phyloP scores from a whole-genome alignment of 441 rosid genomes.

The Corymbia citriodora region DNA sequence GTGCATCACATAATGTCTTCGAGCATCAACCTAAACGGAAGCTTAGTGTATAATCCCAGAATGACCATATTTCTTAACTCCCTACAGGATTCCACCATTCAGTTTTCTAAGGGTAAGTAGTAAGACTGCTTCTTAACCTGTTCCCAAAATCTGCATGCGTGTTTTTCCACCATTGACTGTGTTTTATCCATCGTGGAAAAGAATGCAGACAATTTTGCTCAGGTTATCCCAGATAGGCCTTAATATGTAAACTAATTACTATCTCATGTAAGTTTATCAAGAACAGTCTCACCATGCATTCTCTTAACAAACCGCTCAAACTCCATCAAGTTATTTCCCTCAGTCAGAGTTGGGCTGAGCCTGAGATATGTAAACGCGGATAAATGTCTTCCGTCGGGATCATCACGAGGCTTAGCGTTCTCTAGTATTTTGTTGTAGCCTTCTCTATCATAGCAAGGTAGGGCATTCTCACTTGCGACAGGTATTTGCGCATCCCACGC shows the following conservation, averaged over 20 bases:
- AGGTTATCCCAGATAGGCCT: background rate
- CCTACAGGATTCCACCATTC: background rate
- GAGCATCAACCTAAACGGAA: background rate
- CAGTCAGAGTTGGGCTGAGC: slow-evolving; percentile 69
- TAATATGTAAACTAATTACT: background rate
- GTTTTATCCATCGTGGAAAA: background rate
- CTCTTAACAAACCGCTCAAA: slow-evolving; percentile 77
- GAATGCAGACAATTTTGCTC: background rate
- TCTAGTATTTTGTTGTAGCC: slow-evolving; percentile 78
- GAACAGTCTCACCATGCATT: slow-evolving; percentile 65
- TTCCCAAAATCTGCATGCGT: background rate
- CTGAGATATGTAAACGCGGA: slow-evolving; percentile 78
- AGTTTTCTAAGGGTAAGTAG: background rate
- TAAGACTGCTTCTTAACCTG: background rate
- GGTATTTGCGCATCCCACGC: slow-evolving; percentile 78
- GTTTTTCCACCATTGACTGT: background rate
- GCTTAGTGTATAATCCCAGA: background rate
- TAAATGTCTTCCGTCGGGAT: slow-evolving; percentile 80
- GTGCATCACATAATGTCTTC: background rate
- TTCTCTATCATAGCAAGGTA: slow-evolving; percentile 70
- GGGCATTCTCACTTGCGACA: slow-evolving; percentile 63
- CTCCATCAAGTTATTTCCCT: slow-evolving; percentile 69
- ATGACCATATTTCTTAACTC: background rate
- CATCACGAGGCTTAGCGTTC: slow-evolving; percentile 59
- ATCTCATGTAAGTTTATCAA: background rate